Base-by-base conservation (phyloP, 2,329 filamentous ascomycete species). In the Clonostachys sp. region DNA sequence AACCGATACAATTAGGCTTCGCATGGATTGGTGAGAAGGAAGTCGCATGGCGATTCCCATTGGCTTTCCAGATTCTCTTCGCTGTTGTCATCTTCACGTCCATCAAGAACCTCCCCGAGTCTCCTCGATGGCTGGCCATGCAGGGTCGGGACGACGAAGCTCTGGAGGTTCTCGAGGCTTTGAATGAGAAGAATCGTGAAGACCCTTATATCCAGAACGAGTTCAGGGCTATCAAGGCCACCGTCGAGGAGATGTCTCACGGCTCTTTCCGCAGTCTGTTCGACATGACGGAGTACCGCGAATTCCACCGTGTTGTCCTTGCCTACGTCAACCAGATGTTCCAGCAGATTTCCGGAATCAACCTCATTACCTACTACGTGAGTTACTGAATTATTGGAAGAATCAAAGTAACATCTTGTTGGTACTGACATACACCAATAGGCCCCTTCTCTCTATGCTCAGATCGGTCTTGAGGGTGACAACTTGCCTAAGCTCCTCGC, bases 91-190 rank as follows among this genome's bases (percentile, higher is more conserved):
- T 84, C 47, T 77, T 81, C 58, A 49, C 74, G 34, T 78, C 73
- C 8, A 71, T 83, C 59, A 67, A 74, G 10, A 78, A 81, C 58
- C 71, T 82, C 6, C 61, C 60, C 16, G 60, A 63, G 44, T 71
- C 67, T 2, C 73, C 73, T 3, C 75, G 72, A 61, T 75, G 68
- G 66, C 62, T 71, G 10, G 64, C 73, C n/a, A 65, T 71, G 18
- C 62, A 71, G 33, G 66, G 66, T 8, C 61, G 57, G 34, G 53
- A 54, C 41, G 48, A 51, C 2, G 60, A 63, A 17, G 58, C 61
- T 6, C 52, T 53, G 5, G 47, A 52, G 4, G 56, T 60, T 6
- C 59, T 56, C 9, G 47, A 48, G 6, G 54, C 60, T 3, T 53
- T 63, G 0, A 52, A 63, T 7, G 57, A 56, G 9, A 55, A 55